These are phyloP conservation scores for Tritrichomonas musculus DNA, from an alignment of 208 protist species.

Conservation along the genomic window DNA sequence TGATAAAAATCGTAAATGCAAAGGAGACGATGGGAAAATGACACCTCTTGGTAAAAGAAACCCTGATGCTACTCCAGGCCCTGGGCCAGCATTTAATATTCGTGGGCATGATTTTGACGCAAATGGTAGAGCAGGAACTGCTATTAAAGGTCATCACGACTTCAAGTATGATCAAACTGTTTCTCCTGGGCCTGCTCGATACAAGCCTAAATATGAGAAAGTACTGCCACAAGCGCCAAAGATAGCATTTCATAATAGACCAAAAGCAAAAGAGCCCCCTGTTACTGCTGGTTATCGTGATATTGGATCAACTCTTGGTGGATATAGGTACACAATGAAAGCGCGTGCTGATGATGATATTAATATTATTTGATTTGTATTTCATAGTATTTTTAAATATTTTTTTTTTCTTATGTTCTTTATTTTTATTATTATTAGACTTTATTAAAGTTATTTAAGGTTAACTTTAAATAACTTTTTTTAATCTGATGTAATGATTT, in stretches of 20 bases:
- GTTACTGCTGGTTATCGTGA: not conserved
- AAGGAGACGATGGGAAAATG: not conserved
- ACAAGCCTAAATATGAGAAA: not conserved
- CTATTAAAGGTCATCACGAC: not conserved
- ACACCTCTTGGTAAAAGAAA: not conserved
- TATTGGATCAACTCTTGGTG: not conserved
- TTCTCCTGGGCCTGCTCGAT: not conserved
- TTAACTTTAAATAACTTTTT: no score
- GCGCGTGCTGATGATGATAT: not conserved
- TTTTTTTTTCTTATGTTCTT: no score
- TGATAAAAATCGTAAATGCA: not conserved
- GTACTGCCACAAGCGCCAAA: not conserved
- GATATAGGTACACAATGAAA: not conserved
- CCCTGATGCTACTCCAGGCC: not conserved
- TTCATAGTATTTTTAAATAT: not conserved
- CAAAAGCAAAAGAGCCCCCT: not conserved
- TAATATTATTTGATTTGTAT: not conserved
- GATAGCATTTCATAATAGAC: not conserved
- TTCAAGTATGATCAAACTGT: not conserved
- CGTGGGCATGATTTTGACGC: not conserved
- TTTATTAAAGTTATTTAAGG: no score
- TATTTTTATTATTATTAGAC: no score
- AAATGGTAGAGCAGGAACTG: not conserved
- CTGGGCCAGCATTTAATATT: not conserved
- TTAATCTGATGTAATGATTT: no score